Evolutionary conservation across 164 flowering plant species (phyloP).

Genomic region (Dillenia turbinata): DNA sequence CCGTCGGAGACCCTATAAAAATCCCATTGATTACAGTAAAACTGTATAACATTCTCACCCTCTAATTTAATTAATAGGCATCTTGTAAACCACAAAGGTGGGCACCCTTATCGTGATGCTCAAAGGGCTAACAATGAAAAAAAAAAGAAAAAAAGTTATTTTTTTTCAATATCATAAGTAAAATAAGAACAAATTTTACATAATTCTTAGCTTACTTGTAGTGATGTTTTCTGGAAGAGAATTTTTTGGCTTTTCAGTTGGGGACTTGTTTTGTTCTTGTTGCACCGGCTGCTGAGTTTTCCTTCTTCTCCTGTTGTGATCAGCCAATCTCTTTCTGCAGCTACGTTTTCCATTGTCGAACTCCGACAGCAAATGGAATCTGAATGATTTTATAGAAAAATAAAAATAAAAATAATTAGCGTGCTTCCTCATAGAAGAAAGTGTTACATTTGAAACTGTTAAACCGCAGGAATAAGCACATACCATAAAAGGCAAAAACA

Average conservation of each 20-base stretch:
- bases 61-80: too few species aligned
- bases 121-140: neutral
- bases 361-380: conserved; percentile 59
- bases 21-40: neutral
- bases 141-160: too few species aligned
- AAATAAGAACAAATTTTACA: neutral
- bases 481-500: conserved; percentile 16
- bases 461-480: too few species aligned
- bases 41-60: too few species aligned
- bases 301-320: conserved; percentile 65
- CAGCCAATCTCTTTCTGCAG: conserved; percentile 72
- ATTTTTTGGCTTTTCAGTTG: conserved; percentile 15
- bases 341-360: conserved; percentile 74
- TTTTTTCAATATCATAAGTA: neutral
- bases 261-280: conserved; percentile 19
- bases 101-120: too few species aligned
- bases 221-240: conserved; percentile 27
- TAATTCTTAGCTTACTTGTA: conserved; percentile 22
- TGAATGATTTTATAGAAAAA: conserved; percentile 5
- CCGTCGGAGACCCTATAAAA: conserved; percentile 61
- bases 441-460: too few species aligned
- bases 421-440: too few species aligned
- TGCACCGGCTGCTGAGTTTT: conserved; percentile 35
- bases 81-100: too few species aligned
- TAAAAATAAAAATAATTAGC: neutral